Percentiles rank a stretch among this genome's conserved stretches.
phyloP scores from a whole-genome alignment of 352 stramenopile species.

The Phytopythium delawarense region DNA sequence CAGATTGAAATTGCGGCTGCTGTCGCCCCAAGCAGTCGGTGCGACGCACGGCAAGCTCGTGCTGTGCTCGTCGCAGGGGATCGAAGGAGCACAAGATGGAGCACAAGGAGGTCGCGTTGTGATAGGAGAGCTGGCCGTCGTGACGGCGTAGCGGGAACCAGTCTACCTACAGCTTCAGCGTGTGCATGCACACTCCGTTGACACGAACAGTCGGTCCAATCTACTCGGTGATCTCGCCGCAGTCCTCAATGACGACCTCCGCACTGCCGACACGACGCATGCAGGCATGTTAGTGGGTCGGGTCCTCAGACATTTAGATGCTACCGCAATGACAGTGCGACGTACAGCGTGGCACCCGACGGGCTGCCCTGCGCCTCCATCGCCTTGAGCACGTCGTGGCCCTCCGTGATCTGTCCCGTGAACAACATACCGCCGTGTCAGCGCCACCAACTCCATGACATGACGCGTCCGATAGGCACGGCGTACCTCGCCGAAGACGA shows the following conservation, averaged over 20 bases:
- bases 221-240: slow-evolving; percentile 87
- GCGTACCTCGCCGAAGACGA: slow-evolving; percentile 92
- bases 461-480: no score
- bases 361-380: slow-evolving; percentile 94
- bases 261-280: slow-evolving; percentile 15
- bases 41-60: neutral
- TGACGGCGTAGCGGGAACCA: neutral
- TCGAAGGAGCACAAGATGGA: no score
- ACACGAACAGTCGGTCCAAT: neutral
- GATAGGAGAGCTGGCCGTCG: neutral
- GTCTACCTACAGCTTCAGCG: neutral
- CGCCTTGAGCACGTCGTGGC: slow-evolving; percentile 94
- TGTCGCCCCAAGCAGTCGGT: neutral
- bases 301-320: no score
- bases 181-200: neutral
- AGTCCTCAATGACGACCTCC: slow-evolving; percentile 94
- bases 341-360: slow-evolving; percentile 83
- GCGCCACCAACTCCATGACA: no score
- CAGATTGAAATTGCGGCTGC: slow-evolving; percentile 7
- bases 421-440: neutral
- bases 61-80: neutral
- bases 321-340: no score
- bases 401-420: slow-evolving; percentile 68
- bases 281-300: neutral
- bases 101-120: neutral